Conservation (phyloP, 176 grass and related monocot genomes). For the Puya raimondii region DNA sequence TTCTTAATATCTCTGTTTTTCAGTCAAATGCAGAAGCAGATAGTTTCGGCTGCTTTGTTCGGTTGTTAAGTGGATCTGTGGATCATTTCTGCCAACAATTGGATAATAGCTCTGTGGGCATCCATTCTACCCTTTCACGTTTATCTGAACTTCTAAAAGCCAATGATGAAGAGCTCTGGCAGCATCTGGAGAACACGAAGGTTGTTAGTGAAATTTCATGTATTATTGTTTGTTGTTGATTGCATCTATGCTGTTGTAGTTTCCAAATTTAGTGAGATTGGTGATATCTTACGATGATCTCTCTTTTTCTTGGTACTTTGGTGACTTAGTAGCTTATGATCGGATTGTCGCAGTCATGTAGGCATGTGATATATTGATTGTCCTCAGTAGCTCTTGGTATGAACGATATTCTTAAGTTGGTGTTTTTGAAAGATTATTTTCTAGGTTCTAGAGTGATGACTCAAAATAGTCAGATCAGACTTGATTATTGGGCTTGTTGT, state of each 20-base stretch:
- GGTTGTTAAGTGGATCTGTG: slow-evolving; percentile 64
- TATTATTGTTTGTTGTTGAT: background rate
- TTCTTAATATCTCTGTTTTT: slow-evolving; percentile 7
- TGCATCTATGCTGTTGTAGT: background rate
- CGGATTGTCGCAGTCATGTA: no score
- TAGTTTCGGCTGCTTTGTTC: slow-evolving; percentile 75
- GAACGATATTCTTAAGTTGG: no score
- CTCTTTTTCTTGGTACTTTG: no score
- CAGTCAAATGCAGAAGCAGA: slow-evolving; percentile 73
- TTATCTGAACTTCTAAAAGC: slow-evolving; percentile 81
- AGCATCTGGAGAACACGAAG: slow-evolving; percentile 70
- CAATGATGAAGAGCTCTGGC: slow-evolving; percentile 94
- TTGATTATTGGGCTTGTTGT: no score
- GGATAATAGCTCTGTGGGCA: slow-evolving; percentile 75
- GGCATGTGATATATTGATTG: no score
- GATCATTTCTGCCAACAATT: slow-evolving; percentile 88
- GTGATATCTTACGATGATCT: no score
- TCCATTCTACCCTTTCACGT: slow-evolving; percentile 52
- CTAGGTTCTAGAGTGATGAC: no score
- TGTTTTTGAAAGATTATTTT: no score
- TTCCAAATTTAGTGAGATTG: no score
- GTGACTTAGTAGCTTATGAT: no score
- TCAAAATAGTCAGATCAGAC: no score
- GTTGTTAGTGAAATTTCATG: slow-evolving; percentile 17
- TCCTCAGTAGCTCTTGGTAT: no score